Evolutionary conservation across 2,329 filamentous ascomycete genomes (phyloP).

Genomic region (Colletotrichum graminicola): DNA sequence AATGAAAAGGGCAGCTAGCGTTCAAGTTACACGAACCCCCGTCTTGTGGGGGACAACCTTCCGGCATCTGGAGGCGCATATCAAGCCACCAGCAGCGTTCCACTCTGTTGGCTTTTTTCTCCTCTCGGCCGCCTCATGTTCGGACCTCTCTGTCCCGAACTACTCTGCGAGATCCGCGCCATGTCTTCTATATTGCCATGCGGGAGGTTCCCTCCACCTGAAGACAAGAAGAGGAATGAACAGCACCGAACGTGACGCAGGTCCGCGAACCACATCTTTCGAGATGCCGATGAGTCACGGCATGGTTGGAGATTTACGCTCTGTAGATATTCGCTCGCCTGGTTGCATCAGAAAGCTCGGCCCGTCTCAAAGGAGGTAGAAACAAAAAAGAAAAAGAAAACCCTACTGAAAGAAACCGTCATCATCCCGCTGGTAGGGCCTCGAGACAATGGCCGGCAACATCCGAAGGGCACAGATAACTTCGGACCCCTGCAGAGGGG

Average conservation of each 20-base stretch:
- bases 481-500: neutral
- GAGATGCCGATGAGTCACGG: neutral
- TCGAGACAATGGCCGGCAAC: neutral
- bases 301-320: rapidly evolving
- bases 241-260: neutral
- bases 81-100: neutral
- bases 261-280: neutral
- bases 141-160: neutral
- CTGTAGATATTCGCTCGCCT: neutral
- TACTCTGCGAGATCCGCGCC: neutral
- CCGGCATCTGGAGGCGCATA: slow-evolving; percentile 1
- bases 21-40: neutral
- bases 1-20: neutral
- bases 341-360: neutral
- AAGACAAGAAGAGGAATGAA: neutral
- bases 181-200: neutral
- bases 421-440: neutral
- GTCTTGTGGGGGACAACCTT: neutral
- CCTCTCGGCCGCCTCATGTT: neutral
- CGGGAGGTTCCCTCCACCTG: neutral
- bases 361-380: too few species aligned
- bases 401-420: neutral
- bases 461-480: neutral
- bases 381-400: too few species aligned
- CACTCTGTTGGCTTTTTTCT: neutral